Conservation (phyloP, 169 alveolate species). For the Cryptosporidium meleagridis region DNA sequence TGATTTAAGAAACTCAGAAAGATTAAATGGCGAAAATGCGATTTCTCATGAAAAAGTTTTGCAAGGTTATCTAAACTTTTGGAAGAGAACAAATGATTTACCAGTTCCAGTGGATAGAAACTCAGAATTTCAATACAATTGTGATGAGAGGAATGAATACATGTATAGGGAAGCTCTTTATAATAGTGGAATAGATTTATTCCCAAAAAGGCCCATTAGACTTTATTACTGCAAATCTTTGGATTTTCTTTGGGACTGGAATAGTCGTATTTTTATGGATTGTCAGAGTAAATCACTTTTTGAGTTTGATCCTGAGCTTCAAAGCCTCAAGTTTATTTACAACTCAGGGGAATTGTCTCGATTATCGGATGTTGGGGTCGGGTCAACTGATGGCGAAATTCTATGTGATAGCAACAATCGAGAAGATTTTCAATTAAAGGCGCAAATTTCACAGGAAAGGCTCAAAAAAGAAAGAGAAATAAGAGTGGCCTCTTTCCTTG, state of each 20-base stretch:
- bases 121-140: slow-evolving; percentile 2
- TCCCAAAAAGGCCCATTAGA: background rate
- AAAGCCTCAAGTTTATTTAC: background rate
- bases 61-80: slow-evolving; percentile 12
- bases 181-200: background rate
- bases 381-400: background rate
- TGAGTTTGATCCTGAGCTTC: slow-evolving; percentile 35
- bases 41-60: background rate
- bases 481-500: slow-evolving; percentile 37
- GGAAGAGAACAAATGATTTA: slow-evolving; percentile 15
- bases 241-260: slow-evolving; percentile 52
- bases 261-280: slow-evolving; percentile 38
- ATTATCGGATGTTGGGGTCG: background rate
- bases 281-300: background rate
- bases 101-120: slow-evolving; percentile 11
- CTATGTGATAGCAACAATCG: background rate
- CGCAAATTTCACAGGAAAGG: background rate
- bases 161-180: background rate
- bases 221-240: slow-evolving; percentile 1
- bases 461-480: slow-evolving; percentile 17
- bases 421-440: background rate
- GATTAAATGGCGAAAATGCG: background rate
- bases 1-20: background rate
- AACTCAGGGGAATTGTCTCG: background rate
- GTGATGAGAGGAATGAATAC: background rate